Evolutionary conservation across 106 monocot genomes (phyloP), one percentile per base, ranked within the genome.

Genomic region (Amphibolis antarctica): DNA sequence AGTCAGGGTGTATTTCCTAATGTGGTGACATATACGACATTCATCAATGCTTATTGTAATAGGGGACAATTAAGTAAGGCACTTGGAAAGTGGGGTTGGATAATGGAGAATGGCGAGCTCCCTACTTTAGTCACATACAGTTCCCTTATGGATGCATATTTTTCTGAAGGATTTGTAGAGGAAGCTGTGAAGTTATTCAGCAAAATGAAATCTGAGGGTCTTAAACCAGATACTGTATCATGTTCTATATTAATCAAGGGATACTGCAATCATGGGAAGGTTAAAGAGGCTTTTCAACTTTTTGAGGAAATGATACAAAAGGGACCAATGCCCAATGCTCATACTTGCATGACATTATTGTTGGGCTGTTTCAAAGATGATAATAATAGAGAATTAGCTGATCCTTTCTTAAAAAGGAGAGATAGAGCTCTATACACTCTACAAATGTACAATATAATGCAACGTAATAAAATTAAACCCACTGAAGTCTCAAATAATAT

Each of bases 191-290:
- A 67, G 42, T 42, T 53, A 42, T 29, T 53, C 15, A 21, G 6
- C n/a, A 26, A 55, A 50, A 67, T 55, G 55, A 44, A 25, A 4
- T 42, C 3, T n/a, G 15, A 55, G 20, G 46, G 46, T 25, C 46
- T 13, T 46, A 10, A 63, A 63, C 67, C 55, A 10, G 67, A 67
- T 44, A 28, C 43, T 19, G n/a, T 67, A 23, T 21, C 44, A 1
- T 80, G 71, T 59, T 75, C n/a, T n/a, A 75, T 63, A 9, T 17
- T 83, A 19, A 73, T 78, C 25, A 68, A 78, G 44, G 78, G 66
- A 11, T 60, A 69, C 7, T 79, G 82, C 36, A 71, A 58, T 62
- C 26, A 52, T 1, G 75, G 63, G n/a, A 21, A 15, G 0, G 19
- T 69, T 21, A 45, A 65, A 12, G 48, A 63, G 13, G 86, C 79